These are phyloP conservation scores for Dinochytrium kinnereticum DNA, from an alignment of 371 early-diverging fungal genomes.

Conservation along the genomic window DNA sequence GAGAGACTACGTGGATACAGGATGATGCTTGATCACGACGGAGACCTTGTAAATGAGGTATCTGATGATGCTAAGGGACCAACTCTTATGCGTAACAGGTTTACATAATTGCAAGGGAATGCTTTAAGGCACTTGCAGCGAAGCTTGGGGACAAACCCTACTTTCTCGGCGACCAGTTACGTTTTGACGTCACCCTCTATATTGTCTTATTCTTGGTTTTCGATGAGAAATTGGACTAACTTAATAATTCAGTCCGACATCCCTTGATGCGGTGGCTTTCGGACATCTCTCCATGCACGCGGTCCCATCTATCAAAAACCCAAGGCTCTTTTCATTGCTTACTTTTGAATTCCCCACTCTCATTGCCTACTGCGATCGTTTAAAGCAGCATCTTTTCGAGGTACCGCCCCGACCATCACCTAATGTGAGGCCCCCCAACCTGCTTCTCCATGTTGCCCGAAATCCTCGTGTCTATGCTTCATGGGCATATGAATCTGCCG, in stretches of 20 bases:
- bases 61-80: neutral
- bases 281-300: conserved; percentile 49
- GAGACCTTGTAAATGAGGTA: conserved; percentile 30
- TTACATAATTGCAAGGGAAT: conserved; percentile 43
- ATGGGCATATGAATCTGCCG: neutral
- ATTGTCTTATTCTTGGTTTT: too few relatives aligned
- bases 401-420: conserved; percentile 21
- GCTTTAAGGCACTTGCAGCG: conserved; percentile 38
- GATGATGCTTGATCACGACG: conserved; percentile 24
- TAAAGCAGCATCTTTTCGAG: conserved; percentile 26
- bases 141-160: conserved; percentile 48
- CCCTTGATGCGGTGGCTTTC: conserved; percentile 51
- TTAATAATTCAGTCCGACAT: conserved; percentile 40
- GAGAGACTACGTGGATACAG: conserved; percentile 28
- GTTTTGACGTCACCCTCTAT: neutral
- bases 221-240: too few relatives aligned
- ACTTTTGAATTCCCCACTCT: conserved; percentile 54
- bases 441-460: conserved; percentile 29
- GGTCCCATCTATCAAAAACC: conserved; percentile 45
- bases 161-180: conserved; percentile 44
- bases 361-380: conserved; percentile 45
- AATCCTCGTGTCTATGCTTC: conserved; percentile 22
- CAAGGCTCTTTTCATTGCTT: conserved; percentile 47
- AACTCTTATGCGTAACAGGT: conserved; percentile 20
- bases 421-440: conserved; percentile 14